Evolutionary conservation across 805 yeast genomes (phyloP).

Genomic region (Lipomyces japonicus): DNA sequence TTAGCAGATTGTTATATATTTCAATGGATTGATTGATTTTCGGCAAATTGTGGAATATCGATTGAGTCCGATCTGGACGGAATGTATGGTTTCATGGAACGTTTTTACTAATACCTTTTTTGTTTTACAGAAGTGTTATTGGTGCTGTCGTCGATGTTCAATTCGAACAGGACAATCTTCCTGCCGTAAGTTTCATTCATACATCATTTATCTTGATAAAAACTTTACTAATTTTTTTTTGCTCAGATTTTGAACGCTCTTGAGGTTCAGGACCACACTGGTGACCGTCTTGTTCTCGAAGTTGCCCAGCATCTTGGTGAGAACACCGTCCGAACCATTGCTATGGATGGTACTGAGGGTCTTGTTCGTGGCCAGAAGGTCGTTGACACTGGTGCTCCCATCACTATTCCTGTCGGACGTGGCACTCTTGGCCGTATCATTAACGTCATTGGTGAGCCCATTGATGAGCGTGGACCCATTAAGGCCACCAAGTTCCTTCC

Average conservation of each 20-base stretch:
- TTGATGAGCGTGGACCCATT: slow-evolving; percentile 99
- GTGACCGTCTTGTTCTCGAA: slow-evolving; percentile 82
- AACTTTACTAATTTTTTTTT: neutral
- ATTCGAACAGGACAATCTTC: slow-evolving; percentile 95
- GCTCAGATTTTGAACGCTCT: slow-evolving; percentile 82
- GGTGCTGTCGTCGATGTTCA: slow-evolving; percentile 99
- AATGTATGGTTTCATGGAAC: neutral
- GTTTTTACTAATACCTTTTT: slow-evolving; percentile 20
- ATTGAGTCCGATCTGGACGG: too few relatives aligned
- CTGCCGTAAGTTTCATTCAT: slow-evolving; percentile 47
- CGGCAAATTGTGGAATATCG: too few relatives aligned
- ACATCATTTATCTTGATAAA: neutral
- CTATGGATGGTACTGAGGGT: slow-evolving; percentile 99
- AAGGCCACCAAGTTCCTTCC: slow-evolving; percentile 90
- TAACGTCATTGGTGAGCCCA: slow-evolving; percentile 98
- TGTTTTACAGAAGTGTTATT: slow-evolving; percentile 71
- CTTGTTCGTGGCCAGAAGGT: slow-evolving; percentile 94
- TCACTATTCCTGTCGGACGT: slow-evolving; percentile 98
- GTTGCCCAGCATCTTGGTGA: slow-evolving; percentile 99
- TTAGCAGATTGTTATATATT: too few relatives aligned
- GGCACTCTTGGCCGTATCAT: slow-evolving; percentile 98
- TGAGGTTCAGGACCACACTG: slow-evolving; percentile 73
- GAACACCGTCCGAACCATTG: slow-evolving; percentile 99
- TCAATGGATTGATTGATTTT: neutral
- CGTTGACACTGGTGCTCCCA: slow-evolving; percentile 95